A percentile compares a stretch with the other conserved stretches of the same genome.
These are phyloP conservation scores for Podila clonocystis DNA, from an alignment of 192 early-diverging fungal species.

Conservation along the genomic window DNA sequence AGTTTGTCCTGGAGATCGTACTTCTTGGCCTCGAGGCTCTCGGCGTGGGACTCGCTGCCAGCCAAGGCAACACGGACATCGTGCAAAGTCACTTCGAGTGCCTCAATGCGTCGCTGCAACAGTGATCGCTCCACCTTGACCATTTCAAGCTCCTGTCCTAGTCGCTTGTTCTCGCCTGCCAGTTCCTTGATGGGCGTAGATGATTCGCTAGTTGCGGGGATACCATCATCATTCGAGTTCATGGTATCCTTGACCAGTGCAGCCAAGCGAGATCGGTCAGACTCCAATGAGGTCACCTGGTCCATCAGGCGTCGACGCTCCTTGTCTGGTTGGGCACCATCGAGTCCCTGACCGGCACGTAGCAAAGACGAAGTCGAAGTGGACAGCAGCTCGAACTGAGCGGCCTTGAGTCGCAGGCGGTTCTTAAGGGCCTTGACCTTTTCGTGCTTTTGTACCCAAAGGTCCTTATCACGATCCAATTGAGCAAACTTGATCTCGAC, in stretches of 20 bases:
- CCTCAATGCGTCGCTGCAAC: constrained; percentile 38
- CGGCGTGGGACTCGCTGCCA: constrained; percentile 31
- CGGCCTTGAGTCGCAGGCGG: constrained; percentile 22
- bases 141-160: constrained; percentile 36
- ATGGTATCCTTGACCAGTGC: constrained; percentile 47
- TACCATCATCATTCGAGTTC: background rate
- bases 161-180: constrained; percentile 21
- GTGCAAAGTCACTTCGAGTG: constrained; percentile 43
- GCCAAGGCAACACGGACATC: constrained; percentile 44
- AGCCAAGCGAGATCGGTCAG: constrained; percentile 35
- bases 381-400: constrained; percentile 38
- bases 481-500: constrained; percentile 23
- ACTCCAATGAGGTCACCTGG: constrained; percentile 29
- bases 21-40: constrained; percentile 46
- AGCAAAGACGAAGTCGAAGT: constrained; percentile 24
- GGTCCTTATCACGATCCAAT: constrained; percentile 29
- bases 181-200: constrained; percentile 23
- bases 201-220: background rate
- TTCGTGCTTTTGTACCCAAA: constrained; percentile 16
- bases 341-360: constrained; percentile 7
- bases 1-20: constrained; percentile 46
- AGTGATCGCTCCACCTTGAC: constrained; percentile 26
- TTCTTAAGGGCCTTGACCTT: constrained; percentile 32
- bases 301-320: constrained; percentile 31
- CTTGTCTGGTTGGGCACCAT: constrained; percentile 29